Evolutionary conservation across 148 eudicot species (phyloP).

Genomic region (Cornus florida): DNA sequence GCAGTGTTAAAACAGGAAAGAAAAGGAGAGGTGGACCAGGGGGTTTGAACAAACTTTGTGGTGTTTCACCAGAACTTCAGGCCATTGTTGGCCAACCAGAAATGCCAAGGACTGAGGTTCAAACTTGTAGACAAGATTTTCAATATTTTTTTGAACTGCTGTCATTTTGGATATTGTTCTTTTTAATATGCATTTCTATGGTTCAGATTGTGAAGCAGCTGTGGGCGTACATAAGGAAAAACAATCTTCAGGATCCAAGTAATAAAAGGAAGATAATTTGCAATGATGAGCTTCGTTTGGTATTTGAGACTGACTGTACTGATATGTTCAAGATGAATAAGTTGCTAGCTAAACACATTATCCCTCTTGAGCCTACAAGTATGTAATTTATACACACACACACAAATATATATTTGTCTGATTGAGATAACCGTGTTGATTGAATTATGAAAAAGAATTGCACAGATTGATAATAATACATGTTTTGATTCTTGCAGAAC

Average conservation of each 20-base stretch:
- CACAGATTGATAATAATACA: slow-evolving; percentile 9
- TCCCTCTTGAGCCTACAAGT: slow-evolving; percentile 52
- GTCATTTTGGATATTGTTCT: neutral
- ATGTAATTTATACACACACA: neutral
- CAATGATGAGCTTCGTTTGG: slow-evolving; percentile 60
- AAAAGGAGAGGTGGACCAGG: slow-evolving; percentile 92
- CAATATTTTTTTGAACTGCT: neutral
- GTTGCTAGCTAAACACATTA: slow-evolving; percentile 66
- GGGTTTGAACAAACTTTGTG: slow-evolving; percentile 82
- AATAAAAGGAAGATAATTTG: slow-evolving; percentile 85
- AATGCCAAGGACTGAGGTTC: slow-evolving; percentile 85
- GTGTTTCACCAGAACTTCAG: slow-evolving; percentile 83
- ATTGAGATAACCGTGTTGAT: too few species aligned
- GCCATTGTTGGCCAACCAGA: slow-evolving; percentile 79
- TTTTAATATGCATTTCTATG: neutral
- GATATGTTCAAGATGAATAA: slow-evolving; percentile 79
- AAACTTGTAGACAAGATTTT: neutral
- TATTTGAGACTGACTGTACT: slow-evolving; percentile 63
- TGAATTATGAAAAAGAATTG: too few species aligned
- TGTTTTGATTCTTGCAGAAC: slow-evolving; percentile 40
- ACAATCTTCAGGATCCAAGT: slow-evolving; percentile 94
- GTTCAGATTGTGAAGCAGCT: slow-evolving; percentile 90
- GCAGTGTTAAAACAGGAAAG: slow-evolving; percentile 56
- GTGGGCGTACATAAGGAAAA: slow-evolving; percentile 90
- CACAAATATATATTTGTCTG: too few species aligned